A percentile compares a stretch with the other conserved stretches of the same genome.
phyloP scores from a whole-genome alignment of 1,284 basidiomycete genomes.

The Pterula multifida region DNA sequence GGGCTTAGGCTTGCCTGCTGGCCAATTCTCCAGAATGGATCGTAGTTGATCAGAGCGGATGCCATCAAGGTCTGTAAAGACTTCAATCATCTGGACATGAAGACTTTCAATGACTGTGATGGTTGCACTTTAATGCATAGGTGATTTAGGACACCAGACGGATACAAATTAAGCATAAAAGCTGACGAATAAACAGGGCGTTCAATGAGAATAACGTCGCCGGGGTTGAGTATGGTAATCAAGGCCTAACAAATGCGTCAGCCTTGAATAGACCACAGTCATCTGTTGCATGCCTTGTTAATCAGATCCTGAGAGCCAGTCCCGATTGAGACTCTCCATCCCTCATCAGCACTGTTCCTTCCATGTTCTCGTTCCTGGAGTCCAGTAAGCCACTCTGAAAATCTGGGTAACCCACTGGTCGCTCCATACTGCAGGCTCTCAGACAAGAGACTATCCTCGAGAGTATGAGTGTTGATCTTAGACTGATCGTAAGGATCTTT shows the following conservation, averaged over 20 bases:
- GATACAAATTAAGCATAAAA: constrained; percentile 2
- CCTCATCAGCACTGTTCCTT: constrained; percentile 22
- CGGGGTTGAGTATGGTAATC: constrained; percentile 57
- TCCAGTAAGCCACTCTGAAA: constrained; percentile 37
- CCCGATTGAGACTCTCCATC: constrained; percentile 50
- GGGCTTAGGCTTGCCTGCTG: constrained; percentile 58
- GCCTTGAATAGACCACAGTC: not conserved
- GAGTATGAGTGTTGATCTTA: constrained; percentile 14
- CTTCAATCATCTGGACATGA: constrained; percentile 57
- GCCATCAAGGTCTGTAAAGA: constrained; percentile 72
- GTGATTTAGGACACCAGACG: not conserved
- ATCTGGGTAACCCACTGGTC: constrained; percentile 38
- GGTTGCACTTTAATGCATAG: constrained; percentile 34
- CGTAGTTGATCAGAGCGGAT: constrained; percentile 57
- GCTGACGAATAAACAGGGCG: constrained; percentile 77
- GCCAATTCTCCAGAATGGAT: constrained; percentile 66
- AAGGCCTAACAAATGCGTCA: constrained; percentile 30
- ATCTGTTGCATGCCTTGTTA: constrained; percentile 35
- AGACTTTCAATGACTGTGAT: constrained; percentile 51
- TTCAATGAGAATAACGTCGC: constrained; percentile 79
- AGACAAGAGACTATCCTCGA: constrained; percentile 32
- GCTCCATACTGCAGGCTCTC: constrained; percentile 22
- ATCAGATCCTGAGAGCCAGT: constrained; percentile 61
- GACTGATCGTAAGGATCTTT: not conserved
- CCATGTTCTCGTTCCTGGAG: constrained; percentile 38